phyloP scores from a whole-genome alignment of 78 protist species.

The Dictyostelium capitatum region DNA sequence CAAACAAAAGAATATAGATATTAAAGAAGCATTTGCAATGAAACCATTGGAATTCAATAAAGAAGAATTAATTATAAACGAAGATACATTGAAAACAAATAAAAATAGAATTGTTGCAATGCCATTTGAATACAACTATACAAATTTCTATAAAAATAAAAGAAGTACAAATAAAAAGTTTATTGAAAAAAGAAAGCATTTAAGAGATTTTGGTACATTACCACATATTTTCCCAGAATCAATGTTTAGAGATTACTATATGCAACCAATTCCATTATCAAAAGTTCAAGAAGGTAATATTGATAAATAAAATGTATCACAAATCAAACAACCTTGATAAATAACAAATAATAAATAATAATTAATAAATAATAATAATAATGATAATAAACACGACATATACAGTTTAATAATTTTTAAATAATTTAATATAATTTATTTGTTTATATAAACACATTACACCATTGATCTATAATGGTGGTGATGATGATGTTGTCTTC shows the following conservation, averaged over 20 bases:
- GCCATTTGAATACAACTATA: constrained; percentile 65
- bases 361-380: neutral
- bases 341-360: neutral
- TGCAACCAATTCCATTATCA: constrained; percentile 54
- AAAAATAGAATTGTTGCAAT: constrained; percentile 72
- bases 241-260: constrained; percentile 61
- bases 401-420: neutral
- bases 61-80: constrained; percentile 27
- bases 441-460: neutral
- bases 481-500: neutral
- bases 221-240: constrained; percentile 75
- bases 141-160: constrained; percentile 42
- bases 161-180: constrained; percentile 24
- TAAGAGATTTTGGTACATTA: constrained; percentile 52
- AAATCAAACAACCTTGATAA: neutral
- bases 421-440: neutral
- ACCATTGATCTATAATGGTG: neutral
- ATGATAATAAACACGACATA: too few relatives aligned
- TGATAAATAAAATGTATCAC: neutral
- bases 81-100: constrained; percentile 10
- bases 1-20: neutral
- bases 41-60: neutral
- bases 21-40: neutral
- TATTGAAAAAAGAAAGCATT: constrained; percentile 17
- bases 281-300: constrained; percentile 28